Evolutionary conservation across 129 eudicot species (phyloP).

Genomic region (Silybum marianum): DNA sequence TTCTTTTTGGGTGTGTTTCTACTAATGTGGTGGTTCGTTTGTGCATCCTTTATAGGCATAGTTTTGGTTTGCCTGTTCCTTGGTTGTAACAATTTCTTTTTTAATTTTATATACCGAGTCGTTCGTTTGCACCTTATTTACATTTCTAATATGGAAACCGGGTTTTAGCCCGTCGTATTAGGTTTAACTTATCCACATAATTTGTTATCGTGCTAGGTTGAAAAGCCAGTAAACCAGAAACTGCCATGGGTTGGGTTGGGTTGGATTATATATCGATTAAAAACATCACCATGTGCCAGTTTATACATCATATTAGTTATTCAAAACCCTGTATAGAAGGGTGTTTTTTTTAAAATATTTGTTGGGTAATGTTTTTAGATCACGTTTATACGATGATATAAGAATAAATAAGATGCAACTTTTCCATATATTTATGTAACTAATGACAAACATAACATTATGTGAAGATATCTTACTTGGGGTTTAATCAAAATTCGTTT

Average conservation of each 20-base stretch:
- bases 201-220: neutral
- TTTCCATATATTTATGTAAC: neutral
- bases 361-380: neutral
- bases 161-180: neutral
- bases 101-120: neutral
- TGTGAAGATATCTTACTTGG: no score
- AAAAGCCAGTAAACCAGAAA: neutral
- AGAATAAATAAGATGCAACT: neutral
- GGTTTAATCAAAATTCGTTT: no score
- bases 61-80: conserved; percentile 88
- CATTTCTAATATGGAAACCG: conserved; percentile 15
- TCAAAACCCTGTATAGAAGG: neutral
- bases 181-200: neutral
- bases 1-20: conserved; percentile 53
- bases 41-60: conserved; percentile 74
- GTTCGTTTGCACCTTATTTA: conserved; percentile 24
- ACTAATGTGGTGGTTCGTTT: conserved; percentile 48
- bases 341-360: neutral
- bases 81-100: conserved; percentile 61
- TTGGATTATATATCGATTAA: no score
- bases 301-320: neutral
- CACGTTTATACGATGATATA: neutral
- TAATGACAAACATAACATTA: neutral
- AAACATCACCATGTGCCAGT: no score
- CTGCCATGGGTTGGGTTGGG: neutral